Conservation (phyloP, 164 flowering plant genomes). For the Aristolochia fimbriata region DNA sequence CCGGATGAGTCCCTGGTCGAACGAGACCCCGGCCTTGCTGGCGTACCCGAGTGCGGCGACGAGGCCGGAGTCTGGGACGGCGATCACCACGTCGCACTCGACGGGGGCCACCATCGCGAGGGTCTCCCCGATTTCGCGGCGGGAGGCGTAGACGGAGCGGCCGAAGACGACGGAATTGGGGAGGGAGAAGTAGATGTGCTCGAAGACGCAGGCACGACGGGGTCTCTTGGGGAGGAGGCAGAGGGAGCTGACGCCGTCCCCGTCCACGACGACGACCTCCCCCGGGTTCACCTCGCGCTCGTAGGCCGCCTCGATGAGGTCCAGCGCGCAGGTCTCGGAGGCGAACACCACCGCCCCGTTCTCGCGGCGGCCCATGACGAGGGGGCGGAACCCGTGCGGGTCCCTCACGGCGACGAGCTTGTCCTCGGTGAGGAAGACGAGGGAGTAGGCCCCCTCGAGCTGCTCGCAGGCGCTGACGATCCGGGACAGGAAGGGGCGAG, state of each 20-base stretch:
- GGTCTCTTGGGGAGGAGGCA: constrained; percentile 50
- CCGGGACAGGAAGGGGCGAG: constrained; percentile 58
- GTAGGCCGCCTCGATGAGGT: constrained; percentile 75
- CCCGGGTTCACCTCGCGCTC: constrained; percentile 89
- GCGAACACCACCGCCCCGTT: constrained; percentile 92
- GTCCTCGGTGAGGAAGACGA: constrained; percentile 81
- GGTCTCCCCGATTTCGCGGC: constrained; percentile 53
- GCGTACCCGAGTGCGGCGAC: constrained; percentile 93
- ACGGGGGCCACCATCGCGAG: constrained; percentile 79
- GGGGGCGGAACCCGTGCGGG: constrained; percentile 76
- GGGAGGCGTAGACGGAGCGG: constrained; percentile 64
- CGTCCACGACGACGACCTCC: constrained; percentile 72
- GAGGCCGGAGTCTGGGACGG: constrained; percentile 89
- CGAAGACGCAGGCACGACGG: constrained; percentile 73
- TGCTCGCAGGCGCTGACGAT: constrained; percentile 79
- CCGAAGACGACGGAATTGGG: constrained; percentile 81
- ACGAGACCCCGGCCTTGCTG: constrained; percentile 65
- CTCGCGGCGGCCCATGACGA: constrained; percentile 84
- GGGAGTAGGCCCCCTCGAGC: constrained; percentile 79
- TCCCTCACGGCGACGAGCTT: constrained; percentile 88
- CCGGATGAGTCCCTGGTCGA: constrained; percentile 71
- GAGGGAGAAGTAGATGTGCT: constrained; percentile 78
- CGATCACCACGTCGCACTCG: constrained; percentile 90
- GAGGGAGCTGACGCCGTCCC: constrained; percentile 45
- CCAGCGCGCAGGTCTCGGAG: constrained; percentile 85